These are phyloP conservation scores for Priceomyces haplophilus DNA, from an alignment of 805 yeast species.

Conservation along the genomic window DNA sequence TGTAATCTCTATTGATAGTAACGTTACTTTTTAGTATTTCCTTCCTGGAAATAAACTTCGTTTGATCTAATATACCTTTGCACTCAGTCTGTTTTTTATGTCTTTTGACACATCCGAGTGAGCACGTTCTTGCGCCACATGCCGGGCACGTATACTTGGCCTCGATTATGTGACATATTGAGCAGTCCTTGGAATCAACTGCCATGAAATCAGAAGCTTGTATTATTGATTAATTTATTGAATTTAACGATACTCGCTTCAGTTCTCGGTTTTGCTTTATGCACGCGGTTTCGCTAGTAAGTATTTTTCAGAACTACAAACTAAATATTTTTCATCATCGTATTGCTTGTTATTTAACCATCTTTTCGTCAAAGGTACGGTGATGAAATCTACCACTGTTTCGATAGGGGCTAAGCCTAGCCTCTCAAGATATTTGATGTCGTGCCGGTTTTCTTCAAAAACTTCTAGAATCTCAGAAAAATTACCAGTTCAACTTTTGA, in stretches of 20 bases:
- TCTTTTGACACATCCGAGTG: conserved; percentile 61
- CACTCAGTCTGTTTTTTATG: conserved; percentile 68
- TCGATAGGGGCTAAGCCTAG: neutral
- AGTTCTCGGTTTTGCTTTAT: neutral
- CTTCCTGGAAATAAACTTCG: conserved; percentile 51
- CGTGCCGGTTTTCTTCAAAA: neutral
- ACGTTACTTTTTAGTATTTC: conserved; percentile 38
- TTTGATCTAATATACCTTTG: conserved; percentile 61
- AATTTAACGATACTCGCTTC: neutral
- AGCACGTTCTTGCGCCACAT: conserved; percentile 66
- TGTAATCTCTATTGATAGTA: conserved; percentile 79
- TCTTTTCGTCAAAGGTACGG: no score
- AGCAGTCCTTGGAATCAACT: conserved; percentile 17
- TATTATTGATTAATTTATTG: neutral
- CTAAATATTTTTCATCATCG: no score
- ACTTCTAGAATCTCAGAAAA: conserved; percentile 19
- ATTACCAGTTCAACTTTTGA: conserved; percentile 72
- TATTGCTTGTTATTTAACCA: no score
- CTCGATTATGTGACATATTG: conserved; percentile 32
- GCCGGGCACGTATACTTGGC: conserved; percentile 80
- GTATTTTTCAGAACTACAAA: neutral
- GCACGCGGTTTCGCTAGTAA: neutral
- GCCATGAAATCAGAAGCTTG: conserved; percentile 4
- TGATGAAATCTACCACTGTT: neutral
- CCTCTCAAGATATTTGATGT: neutral